Conservation (phyloP, 2,329 filamentous ascomycete species). For the Xylaria sp. region DNA sequence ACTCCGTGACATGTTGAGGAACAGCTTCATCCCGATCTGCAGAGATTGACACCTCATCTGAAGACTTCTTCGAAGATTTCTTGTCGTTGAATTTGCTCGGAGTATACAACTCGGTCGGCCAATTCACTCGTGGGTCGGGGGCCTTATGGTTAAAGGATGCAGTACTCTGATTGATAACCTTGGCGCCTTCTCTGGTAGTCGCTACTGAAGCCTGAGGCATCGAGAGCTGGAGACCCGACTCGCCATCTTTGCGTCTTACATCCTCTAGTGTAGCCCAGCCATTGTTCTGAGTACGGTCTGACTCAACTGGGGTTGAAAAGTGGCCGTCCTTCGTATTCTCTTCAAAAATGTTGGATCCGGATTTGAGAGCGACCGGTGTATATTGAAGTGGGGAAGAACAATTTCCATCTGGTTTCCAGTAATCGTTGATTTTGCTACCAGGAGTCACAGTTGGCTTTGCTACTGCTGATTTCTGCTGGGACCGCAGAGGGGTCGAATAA, state of each 20-base stretch:
- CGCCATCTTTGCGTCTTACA: background rate
- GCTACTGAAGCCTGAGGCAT: background rate
- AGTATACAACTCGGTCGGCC: slow-evolving; percentile 12
- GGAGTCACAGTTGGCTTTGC: background rate
- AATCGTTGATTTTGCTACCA: background rate
- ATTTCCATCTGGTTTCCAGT: background rate
- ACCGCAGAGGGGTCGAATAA: background rate
- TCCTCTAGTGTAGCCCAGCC: background rate
- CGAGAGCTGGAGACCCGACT: background rate
- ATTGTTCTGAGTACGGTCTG: background rate
- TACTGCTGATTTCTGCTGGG: background rate
- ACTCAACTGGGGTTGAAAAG: background rate
- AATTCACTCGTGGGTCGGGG: slow-evolving; percentile 9
- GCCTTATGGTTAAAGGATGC: background rate
- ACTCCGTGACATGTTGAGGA: slow-evolving; percentile 22
- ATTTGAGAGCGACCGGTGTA: background rate
- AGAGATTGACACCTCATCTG: slow-evolving; percentile 3
- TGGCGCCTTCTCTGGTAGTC: background rate
- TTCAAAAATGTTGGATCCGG: background rate
- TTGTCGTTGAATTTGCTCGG: background rate
- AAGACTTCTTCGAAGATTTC: slow-evolving; percentile 9
- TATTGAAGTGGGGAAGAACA: background rate
- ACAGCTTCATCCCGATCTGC: background rate
- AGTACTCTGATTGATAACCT: background rate
- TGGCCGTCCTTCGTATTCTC: background rate